Evolutionary conservation across 129 eudicot genomes (phyloP), one percentile per base, ranked within the genome.

Genomic region (Saposhnikovia divaricata): DNA sequence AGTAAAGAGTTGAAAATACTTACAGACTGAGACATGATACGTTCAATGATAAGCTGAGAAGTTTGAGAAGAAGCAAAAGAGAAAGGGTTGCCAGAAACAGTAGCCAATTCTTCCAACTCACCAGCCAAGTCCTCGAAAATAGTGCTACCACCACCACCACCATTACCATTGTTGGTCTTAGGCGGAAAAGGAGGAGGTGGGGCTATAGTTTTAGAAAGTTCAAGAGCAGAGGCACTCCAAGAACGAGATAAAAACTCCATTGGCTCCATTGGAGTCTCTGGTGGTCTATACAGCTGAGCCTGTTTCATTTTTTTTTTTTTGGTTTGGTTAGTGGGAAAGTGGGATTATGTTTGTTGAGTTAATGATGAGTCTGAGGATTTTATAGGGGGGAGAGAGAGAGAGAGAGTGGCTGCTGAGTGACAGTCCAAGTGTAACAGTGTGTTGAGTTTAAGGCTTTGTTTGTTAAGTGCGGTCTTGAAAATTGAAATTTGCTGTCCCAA

Each of bases 201-300:
- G 27, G 92, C 82, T 6, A 93, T 27, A 50, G 96, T 88, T 86
- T 91, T 94, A 59, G 97, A 90, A 59, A 94, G 85, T 85, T 94
- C 96, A 12, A 83, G 61, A 51, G 97, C 97, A n/a, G 98, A 94
- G 43, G 88, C 73, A 68, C 98, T 95, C 98, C 98, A 95, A 0
- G 98, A 95, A 1, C 98, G 92, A n/a, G 98, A 95, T 13, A 94
- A 85, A 44, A 91, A 94, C 91, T 94, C 98, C 98, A 94, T 94
- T 6, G 97, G 89, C 76, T 94, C 97, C 31, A 78, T 83, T 5
- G 98, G 96, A 34, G 97, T 90, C 75, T 94, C 97, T 76, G 96
- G 96, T 8, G 98, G 97, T 85, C 90, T 82, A 86, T 86, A 93
- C 34, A 61, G 6, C 55, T 78, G 74, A 78, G 38, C 46, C 74